These are phyloP conservation scores for Lophiotrema nucula DNA, from an alignment of 495 filamentous ascomycete species.

Conservation along the genomic window DNA sequence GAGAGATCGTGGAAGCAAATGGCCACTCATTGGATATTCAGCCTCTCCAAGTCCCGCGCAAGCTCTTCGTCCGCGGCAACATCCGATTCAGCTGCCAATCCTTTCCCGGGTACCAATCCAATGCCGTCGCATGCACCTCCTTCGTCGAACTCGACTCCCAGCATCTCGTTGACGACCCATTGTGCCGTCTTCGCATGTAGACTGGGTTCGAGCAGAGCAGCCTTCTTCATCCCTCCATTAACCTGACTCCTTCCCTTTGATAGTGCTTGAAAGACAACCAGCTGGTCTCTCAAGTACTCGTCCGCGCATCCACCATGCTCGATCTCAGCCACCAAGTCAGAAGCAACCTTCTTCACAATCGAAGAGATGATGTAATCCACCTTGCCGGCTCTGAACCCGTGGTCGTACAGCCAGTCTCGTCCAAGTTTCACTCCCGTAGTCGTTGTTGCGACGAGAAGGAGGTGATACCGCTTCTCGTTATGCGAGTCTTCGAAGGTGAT, in stretches of 20 bases:
- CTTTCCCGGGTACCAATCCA: slow-evolving; percentile 6
- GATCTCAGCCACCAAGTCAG: slow-evolving; percentile 59
- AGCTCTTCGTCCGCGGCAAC: neutral
- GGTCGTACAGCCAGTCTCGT: slow-evolving; percentile 61
- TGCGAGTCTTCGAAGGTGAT: slow-evolving; percentile 60
- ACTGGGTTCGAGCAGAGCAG: slow-evolving; percentile 19
- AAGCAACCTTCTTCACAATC: slow-evolving; percentile 53
- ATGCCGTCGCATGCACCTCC: slow-evolving; percentile 53
- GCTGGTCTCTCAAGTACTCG: slow-evolving; percentile 72
- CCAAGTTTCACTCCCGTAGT: slow-evolving; percentile 62
- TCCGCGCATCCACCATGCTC: slow-evolving; percentile 59
- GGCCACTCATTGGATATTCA: too few relatives aligned
- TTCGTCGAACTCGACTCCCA: slow-evolving; percentile 57
- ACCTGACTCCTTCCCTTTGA: slow-evolving; percentile 54
- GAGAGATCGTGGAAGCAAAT: too few relatives aligned
- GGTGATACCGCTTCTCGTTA: slow-evolving; percentile 62
- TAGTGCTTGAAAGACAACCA: slow-evolving; percentile 78
- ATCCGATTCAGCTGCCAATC: too few relatives aligned
- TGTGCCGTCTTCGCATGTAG: slow-evolving; percentile 70
- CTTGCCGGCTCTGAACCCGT: slow-evolving; percentile 37
- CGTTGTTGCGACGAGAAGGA: slow-evolving; percentile 71
- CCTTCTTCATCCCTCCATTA: slow-evolving; percentile 21
- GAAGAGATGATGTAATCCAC: slow-evolving; percentile 17
- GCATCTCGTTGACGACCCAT: slow-evolving; percentile 63
- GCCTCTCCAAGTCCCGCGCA: neutral